These are phyloP conservation scores for Buddleja alternifolia DNA, from an alignment of 257 asterid genomes.

Conservation along the genomic window DNA sequence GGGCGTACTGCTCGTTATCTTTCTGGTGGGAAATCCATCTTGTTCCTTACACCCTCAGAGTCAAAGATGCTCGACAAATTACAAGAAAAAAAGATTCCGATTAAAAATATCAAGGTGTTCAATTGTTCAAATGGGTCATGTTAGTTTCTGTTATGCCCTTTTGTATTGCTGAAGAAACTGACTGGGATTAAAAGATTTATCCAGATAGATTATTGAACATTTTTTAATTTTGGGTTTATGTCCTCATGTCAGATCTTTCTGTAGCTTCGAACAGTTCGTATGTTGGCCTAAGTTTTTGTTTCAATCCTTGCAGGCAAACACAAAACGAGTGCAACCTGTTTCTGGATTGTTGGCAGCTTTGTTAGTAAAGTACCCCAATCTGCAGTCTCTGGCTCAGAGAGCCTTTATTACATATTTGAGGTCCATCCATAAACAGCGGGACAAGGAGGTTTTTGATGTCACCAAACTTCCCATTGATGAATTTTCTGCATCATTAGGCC, in stretches of 20 bases:
- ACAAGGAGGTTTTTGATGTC: conserved; percentile 87
- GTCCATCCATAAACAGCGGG: conserved; percentile 76
- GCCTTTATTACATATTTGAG: conserved; percentile 86
- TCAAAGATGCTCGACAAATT: conserved; percentile 77
- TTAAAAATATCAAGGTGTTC: conserved; percentile 65
- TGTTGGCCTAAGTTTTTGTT: conserved; percentile 4
- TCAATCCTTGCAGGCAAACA: conserved; percentile 61
- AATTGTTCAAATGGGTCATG: not conserved
- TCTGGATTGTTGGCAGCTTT: conserved; percentile 79
- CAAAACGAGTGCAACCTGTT: conserved; percentile 74
- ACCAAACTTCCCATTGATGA: conserved; percentile 77
- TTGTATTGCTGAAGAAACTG: conserved; percentile 15
- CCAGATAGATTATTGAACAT: not conserved
- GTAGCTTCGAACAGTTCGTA: not conserved
- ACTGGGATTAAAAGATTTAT: not conserved
- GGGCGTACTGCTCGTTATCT: conserved; percentile 97
- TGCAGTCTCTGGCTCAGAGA: conserved; percentile 78
- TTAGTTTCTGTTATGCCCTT: not conserved
- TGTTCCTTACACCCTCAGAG: conserved; percentile 87
- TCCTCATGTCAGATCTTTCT: not conserved
- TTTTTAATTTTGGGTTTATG: not conserved
- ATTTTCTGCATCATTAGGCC: conserved; percentile 87
- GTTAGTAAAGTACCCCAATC: conserved; percentile 78
- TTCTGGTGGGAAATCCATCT: conserved; percentile 82
- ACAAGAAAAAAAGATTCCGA: conserved; percentile 81